phyloP scores from a whole-genome alignment of 495 filamentous ascomycete genomes.

The Talaromyces ruber region DNA sequence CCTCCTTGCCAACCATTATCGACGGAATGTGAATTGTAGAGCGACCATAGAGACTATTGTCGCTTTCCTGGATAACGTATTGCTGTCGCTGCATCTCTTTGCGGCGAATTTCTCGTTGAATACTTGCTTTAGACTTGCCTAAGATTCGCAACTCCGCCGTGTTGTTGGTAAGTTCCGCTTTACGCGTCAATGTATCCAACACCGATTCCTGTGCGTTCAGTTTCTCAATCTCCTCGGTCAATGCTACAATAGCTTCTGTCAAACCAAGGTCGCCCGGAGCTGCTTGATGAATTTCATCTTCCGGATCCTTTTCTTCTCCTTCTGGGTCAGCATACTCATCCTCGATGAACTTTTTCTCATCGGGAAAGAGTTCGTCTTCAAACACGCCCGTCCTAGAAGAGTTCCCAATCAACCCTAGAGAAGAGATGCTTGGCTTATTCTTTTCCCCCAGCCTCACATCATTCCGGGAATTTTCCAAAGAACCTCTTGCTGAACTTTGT shows the following conservation, averaged over 20 bases:
- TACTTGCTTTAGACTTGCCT: constrained; percentile 85
- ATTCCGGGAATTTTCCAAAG: constrained; percentile 41
- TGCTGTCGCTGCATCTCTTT: constrained; percentile 96
- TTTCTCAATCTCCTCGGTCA: constrained; percentile 85
- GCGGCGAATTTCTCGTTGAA: constrained; percentile 82
- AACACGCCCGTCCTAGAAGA: constrained; percentile 76
- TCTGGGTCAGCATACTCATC: constrained; percentile 76
- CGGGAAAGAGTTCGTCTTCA: constrained; percentile 87
- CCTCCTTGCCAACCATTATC: constrained; percentile 84
- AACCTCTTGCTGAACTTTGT: constrained; percentile 44
- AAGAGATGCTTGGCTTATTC: constrained; percentile 78
- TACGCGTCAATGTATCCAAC: constrained; percentile 81
- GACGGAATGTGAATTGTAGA: constrained; percentile 83
- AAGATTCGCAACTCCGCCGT: constrained; percentile 86
- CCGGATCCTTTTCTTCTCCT: constrained; percentile 49
- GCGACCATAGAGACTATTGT: constrained; percentile 92
- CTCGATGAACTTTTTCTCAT: constrained; percentile 77
- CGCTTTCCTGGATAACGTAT: constrained; percentile 95
- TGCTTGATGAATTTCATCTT: constrained; percentile 87
- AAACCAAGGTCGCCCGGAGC: constrained; percentile 92
- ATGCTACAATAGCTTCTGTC: constrained; percentile 78
- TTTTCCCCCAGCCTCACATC: constrained; percentile 39
- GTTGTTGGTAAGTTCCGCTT: constrained; percentile 96
- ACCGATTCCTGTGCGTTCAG: constrained; percentile 82
- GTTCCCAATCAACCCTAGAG: constrained; percentile 77